Evolutionary conservation across 192 early-diverging fungal genomes (phyloP), one percentile per base, ranked within the genome.

Genomic region (Umbelopsis isabellina): DNA sequence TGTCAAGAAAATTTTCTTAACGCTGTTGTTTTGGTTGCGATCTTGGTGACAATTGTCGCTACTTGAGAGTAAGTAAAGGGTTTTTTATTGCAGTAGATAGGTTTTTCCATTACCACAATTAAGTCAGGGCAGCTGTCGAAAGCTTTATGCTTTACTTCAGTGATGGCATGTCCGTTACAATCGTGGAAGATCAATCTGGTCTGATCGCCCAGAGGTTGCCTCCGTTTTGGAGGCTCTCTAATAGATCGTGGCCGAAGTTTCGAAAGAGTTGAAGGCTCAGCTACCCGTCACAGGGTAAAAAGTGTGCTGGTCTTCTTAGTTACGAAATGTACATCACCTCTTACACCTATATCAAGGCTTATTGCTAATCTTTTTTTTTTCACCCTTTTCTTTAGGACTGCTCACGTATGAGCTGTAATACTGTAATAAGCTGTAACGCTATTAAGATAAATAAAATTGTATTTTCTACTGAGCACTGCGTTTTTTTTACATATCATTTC

Each of bases 201-300:
- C 47, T 37, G 47, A 37, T 49, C 64, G 68, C 69, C 61, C 69
- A 61, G 55, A 61, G 67, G 52, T 44, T 48, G 48, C 53, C 25
- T 48, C 74, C 69, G 74, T 75, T 75, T 64, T 75, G 69, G 74
- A 64, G 7, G 50, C 50, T 30, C 41, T 41, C 47, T 65, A 65
- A 75, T 61, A 70, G 61, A 49, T 49, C 47, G 37, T 68, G 47
- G 49, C 30, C 64, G 55, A 61, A 48, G 69, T 66, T 51, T 75
- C 74, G 58, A 75, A 53, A 55, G 74, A 75, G 74, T 75, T 75
- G 74, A 70, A 69, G 49, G 53, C 55, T 61, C 58, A 69, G 44
- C 61, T 51, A 49, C 58, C 46, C 46, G 18, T 51, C 2, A 25
- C 50, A 35, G 65, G 48, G 23, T 37, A 35, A 35, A 30, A 20